Evolutionary conservation across 768 basidiomycete species (phyloP).

Genomic region (Russula brevipes): DNA sequence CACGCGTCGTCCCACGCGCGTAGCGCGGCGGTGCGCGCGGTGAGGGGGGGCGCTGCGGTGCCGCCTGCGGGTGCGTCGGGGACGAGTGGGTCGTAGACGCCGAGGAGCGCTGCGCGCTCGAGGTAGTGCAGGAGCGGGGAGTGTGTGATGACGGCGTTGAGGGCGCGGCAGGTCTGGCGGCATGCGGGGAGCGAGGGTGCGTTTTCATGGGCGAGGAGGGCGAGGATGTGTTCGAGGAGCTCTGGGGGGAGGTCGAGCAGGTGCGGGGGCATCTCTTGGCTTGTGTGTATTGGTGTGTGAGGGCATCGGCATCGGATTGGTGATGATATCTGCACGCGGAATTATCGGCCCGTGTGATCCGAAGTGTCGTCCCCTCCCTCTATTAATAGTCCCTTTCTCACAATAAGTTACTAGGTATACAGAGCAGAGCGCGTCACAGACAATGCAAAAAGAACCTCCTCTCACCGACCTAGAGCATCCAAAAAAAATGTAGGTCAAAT

Average conservation of each 20-base stretch:
- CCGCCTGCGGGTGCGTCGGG: too few relatives aligned
- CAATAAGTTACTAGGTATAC: too few relatives aligned
- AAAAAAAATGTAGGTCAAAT: neutral
- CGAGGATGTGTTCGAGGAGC: neutral
- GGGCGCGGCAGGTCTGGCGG: neutral
- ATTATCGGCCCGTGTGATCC: too few relatives aligned
- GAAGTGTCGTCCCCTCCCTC: too few relatives aligned
- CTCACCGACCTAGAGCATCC: neutral
- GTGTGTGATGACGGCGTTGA: neutral
- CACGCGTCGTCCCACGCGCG: neutral
- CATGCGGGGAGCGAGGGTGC: neutral
- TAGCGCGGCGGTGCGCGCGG: neutral
- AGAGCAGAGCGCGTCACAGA: neutral
- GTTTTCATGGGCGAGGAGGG: neutral
- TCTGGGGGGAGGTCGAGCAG: neutral
- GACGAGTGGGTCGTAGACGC: neutral
- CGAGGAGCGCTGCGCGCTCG: neutral
- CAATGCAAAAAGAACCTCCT: conserved; percentile 14
- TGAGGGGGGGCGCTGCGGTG: neutral
- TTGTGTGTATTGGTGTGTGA: too few relatives aligned
- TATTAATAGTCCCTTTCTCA: too few relatives aligned
- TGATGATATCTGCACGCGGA: too few relatives aligned
- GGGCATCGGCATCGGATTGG: too few relatives aligned
- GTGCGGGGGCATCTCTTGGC: neutral
- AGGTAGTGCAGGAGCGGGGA: neutral